Conservation (phyloP, 1,284 basidiomycete species). For the Grifola frondosa region DNA sequence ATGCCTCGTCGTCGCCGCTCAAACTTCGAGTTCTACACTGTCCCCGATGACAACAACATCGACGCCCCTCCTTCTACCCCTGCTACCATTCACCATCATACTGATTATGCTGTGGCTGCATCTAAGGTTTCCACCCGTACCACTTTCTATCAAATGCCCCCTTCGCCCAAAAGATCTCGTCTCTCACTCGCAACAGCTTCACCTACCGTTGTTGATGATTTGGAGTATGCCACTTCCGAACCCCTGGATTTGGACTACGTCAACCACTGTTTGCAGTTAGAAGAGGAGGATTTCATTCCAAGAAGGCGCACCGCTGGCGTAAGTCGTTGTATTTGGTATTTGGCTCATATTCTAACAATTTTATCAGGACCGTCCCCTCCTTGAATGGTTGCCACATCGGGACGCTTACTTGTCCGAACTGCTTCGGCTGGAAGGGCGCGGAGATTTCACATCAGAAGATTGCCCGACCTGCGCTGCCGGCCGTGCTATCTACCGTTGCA, state of each 20-base stretch:
- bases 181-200: constrained; percentile 1
- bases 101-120: neutral
- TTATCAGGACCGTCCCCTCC: constrained; percentile 6
- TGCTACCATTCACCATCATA: neutral
- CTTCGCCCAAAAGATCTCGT: neutral
- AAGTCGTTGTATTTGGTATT: neutral
- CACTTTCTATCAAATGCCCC: constrained; percentile 2
- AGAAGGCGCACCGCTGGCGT: constrained; percentile 8
- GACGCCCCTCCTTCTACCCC: neutral
- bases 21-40: no score
- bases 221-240: neutral
- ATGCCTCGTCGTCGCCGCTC: no score
- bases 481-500: constrained; percentile 1
- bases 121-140: neutral
- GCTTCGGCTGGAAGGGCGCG: constrained; percentile 5
- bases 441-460: neutral
- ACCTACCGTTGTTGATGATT: neutral
- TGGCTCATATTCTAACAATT: neutral
- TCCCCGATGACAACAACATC: no score
- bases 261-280: neutral
- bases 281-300: neutral
- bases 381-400: constrained; percentile 5
- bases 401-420: constrained; percentile 4
- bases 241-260: constrained; percentile 1
- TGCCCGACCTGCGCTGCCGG: neutral